Evolutionary conservation across 768 basidiomycete species (phyloP).

Genomic region (Neoboletus subvelutipes): DNA sequence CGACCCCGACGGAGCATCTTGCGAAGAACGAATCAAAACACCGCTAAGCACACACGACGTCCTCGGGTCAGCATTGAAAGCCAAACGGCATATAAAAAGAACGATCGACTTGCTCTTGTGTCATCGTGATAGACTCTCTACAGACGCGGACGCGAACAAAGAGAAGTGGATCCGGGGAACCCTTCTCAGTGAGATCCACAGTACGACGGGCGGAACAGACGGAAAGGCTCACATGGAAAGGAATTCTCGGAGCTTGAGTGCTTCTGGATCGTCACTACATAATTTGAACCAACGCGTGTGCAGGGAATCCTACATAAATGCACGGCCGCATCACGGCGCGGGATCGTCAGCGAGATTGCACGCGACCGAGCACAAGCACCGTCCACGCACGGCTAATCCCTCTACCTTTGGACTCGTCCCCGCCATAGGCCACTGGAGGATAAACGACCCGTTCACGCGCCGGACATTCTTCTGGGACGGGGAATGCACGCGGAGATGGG

Average conservation of each 20-base stretch:
- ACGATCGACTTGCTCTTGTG: conserved; percentile 22
- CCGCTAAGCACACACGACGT: conserved; percentile 13
- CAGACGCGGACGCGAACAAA: background rate
- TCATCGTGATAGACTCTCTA: conserved; percentile 25
- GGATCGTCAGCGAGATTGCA: background rate
- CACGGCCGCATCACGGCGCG: background rate
- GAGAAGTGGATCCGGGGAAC: too few species aligned
- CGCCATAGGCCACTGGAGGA: conserved; percentile 28
- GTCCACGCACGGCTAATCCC: conserved; percentile 8
- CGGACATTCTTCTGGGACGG: conserved; percentile 30
- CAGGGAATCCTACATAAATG: conserved; percentile 18
- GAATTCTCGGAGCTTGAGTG: conserved; percentile 19
- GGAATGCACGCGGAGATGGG: conserved; percentile 30
- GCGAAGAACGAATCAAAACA: conserved; percentile 11
- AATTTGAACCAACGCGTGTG: conserved; percentile 28
- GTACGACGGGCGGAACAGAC: background rate
- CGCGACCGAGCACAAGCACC: background rate
- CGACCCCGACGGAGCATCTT: background rate
- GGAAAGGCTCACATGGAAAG: conserved; percentile 30
- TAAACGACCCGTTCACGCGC: conserved; percentile 18
- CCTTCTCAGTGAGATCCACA: conserved; percentile 9
- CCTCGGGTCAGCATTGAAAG: conserved; percentile 13
- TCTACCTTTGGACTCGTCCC: conserved; percentile 3
- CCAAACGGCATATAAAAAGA: background rate
- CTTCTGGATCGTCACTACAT: conserved; percentile 24